Evolutionary conservation across 2,329 filamentous ascomycete species (phyloP).

Genomic region (Aspergillus jensenii): DNA sequence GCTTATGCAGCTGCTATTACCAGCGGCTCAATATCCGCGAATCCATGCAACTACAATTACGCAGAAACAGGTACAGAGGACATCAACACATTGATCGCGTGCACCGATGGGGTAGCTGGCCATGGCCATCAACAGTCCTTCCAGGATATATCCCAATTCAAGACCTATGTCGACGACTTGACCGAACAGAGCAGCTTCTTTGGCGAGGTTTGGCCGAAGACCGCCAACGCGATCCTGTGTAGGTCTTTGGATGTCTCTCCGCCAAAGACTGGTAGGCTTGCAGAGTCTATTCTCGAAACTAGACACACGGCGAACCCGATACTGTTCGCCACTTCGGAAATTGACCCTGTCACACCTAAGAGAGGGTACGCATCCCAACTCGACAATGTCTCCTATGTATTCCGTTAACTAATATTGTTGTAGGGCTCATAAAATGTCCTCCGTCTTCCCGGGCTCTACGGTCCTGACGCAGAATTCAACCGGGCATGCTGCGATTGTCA

Average conservation of each 20-base stretch:
- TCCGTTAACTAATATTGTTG: neutral
- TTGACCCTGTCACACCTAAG: slow-evolving; percentile 59
- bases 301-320: slow-evolving; percentile 46
- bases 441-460: slow-evolving; percentile 37
- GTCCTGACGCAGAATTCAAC: slow-evolving; percentile 39
- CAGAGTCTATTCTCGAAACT: neutral
- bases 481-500: neutral
- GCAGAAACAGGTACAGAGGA: neutral
- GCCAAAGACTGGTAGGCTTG: neutral
- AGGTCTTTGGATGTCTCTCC: neutral
- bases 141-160: neutral
- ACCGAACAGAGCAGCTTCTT: neutral
- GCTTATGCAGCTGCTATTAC: neutral
- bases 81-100: neutral
- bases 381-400: no score
- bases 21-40: neutral
- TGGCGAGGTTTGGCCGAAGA: neutral
- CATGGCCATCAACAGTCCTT: neutral
- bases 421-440: slow-evolving; percentile 25
- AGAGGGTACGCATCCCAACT: slow-evolving; percentile 14
- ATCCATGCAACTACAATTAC: neutral
- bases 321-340: slow-evolving; percentile 55
- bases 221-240: neutral
- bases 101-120: neutral
- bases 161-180: neutral